Percentiles rank a stretch among this genome's conserved stretches.
Evolutionary conservation across 495 filamentous ascomycete genomes (phyloP).

Genomic region (Aspergillus sclerotiicarbonarius): DNA sequence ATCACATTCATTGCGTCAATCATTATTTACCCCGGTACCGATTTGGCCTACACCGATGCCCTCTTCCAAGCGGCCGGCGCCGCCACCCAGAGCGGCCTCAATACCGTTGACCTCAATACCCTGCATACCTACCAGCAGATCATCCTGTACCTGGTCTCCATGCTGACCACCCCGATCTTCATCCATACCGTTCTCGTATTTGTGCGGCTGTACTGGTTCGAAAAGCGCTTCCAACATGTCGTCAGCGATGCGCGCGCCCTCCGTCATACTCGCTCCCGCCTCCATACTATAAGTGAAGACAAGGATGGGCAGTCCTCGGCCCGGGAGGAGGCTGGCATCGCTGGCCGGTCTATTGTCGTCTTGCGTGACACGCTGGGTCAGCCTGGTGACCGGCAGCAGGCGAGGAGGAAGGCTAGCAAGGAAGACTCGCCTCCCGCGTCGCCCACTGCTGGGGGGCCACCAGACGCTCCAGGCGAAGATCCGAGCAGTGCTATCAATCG

Average conservation of each 20-base stretch:
- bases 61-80: conserved; percentile 79
- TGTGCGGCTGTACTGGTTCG: conserved; percentile 94
- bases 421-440: conserved; percentile 27
- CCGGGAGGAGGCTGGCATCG: conserved; percentile 64
- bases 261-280: conserved; percentile 55
- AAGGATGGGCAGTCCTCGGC: conserved; percentile 44
- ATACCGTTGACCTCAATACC: conserved; percentile 76
- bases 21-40: conserved; percentile 62
- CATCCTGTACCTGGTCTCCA: conserved; percentile 65
- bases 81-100: conserved; percentile 88
- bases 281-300: conserved; percentile 55
- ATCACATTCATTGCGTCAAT: conserved; percentile 70
- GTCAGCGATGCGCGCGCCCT: conserved; percentile 57
- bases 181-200: conserved; percentile 88
- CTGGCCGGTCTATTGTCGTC: conserved; percentile 70
- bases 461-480: conserved; percentile 20
- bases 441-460: conserved; percentile 20
- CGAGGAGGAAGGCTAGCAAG: conserved; percentile 19
- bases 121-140: conserved; percentile 76
- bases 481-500: conserved; percentile 15
- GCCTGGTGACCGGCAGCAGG: conserved; percentile 23
- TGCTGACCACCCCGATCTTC: conserved; percentile 84
- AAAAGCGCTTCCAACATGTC: conserved; percentile 84
- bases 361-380: conserved; percentile 50
- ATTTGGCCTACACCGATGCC: conserved; percentile 80